Percentiles rank a stretch among this genome's conserved stretches.
Conservation (phyloP, 257 asterid species). For the Gynochthodes officinalis region DNA sequence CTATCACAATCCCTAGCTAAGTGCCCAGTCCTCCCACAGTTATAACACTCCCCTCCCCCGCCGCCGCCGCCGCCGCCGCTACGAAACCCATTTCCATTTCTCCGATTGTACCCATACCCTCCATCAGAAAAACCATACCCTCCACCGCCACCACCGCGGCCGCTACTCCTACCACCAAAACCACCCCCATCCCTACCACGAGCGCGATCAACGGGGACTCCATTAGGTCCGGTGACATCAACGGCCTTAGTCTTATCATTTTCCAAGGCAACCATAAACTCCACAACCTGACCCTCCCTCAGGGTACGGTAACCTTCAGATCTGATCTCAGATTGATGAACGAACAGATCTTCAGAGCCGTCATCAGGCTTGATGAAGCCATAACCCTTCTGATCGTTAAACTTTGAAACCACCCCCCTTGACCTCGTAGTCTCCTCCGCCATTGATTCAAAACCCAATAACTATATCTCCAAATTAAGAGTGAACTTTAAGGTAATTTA, state of each 20-base stretch:
- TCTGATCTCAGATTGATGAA: conserved; percentile 77
- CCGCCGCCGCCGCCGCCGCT: conserved; percentile 26
- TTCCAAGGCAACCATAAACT: conserved; percentile 48
- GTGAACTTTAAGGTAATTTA: too few relatives aligned
- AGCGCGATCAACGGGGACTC: conserved; percentile 36
- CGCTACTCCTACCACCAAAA: conserved; percentile 22
- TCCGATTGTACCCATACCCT: conserved; percentile 22
- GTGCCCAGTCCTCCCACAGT: conserved; percentile 43
- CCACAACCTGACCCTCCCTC: conserved; percentile 77
- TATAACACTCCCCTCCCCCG: conserved; percentile 40
- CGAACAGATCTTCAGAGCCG: conserved; percentile 72
- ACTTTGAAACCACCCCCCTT: conserved; percentile 60
- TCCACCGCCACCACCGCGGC: conserved; percentile 24
- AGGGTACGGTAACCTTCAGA: conserved; percentile 73
- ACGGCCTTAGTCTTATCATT: conserved; percentile 61
- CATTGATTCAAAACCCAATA: conserved; percentile 33
- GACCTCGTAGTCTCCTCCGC: conserved; percentile 59
- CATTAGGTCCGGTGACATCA: conserved; percentile 69
- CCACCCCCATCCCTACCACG: conserved; percentile 26
- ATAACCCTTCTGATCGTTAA: conserved; percentile 64
- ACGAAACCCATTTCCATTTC: conserved; percentile 29
- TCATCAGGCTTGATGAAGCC: conserved; percentile 84
- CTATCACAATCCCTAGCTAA: conserved; percentile 45
- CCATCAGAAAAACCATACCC: conserved; percentile 41
- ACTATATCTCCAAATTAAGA: neutral